These are phyloP conservation scores for Erodium texanum DNA, from an alignment of 441 rosid genomes.

Conservation along the genomic window DNA sequence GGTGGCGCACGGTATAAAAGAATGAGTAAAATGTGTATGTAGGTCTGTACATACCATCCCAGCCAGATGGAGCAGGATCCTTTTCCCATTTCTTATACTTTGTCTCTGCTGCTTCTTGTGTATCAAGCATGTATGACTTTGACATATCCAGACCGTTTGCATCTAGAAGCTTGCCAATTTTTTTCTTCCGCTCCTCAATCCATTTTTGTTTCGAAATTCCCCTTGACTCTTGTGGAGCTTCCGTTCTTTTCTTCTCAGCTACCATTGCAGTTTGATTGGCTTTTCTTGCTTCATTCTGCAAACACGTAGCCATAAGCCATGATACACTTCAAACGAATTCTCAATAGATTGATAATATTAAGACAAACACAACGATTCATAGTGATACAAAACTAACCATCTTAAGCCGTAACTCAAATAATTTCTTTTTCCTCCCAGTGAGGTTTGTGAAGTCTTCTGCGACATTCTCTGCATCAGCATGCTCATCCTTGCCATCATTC, in stretches of 20 bases:
- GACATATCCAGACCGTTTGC: constrained; percentile 86
- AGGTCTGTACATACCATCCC: constrained; percentile 66
- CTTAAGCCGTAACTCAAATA: constrained; percentile 74
- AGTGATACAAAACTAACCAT: constrained; percentile 37
- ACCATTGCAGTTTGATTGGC: constrained; percentile 83
- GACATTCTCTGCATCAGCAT: constrained; percentile 27
- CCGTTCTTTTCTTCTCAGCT: constrained; percentile 82
- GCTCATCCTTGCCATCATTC: constrained; percentile 31
- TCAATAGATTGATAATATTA: not conserved
- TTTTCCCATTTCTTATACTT: constrained; percentile 96
- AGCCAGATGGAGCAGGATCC: constrained; percentile 85
- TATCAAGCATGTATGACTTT: constrained; percentile 74
- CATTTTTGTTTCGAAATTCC: constrained; percentile 91
- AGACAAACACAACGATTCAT: constrained; percentile 10
- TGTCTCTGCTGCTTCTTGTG: constrained; percentile 76
- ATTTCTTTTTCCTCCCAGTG: constrained; percentile 72
- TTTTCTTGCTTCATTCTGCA: constrained; percentile 79
- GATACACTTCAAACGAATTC: not conserved
- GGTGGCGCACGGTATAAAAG: too few relatives aligned
- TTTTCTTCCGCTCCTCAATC: constrained; percentile 80
- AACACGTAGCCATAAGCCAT: constrained; percentile 10
- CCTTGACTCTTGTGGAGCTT: constrained; percentile 69
- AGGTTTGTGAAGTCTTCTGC: constrained; percentile 54
- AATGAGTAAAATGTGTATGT: not conserved
- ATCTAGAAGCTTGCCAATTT: constrained; percentile 79